Conservation (phyloP, 1,284 basidiomycete species). For the Boletellus deceptivus region DNA sequence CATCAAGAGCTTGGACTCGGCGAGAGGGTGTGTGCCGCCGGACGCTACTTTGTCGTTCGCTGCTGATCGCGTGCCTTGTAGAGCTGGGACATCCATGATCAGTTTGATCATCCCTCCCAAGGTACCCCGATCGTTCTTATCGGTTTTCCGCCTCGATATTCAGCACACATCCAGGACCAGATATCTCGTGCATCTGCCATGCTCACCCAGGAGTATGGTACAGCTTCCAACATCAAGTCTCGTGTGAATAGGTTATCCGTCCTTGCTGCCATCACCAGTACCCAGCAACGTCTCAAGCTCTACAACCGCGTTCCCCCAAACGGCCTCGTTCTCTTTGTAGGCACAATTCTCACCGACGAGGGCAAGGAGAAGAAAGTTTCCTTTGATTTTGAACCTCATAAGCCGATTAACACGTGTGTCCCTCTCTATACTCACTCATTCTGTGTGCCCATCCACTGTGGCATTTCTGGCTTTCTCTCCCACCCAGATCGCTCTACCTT, state of each 20-base stretch:
- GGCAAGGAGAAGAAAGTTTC: constrained; percentile 99
- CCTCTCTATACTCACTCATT: constrained; percentile 1
- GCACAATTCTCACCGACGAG: constrained; percentile 97
- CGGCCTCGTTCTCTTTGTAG: constrained; percentile 95
- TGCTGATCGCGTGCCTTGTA: constrained; percentile 15
- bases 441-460: constrained; percentile 4
- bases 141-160: constrained; percentile 2
- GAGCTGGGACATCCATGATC: constrained; percentile 99
- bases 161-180: constrained; percentile 67
- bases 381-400: constrained; percentile 96
- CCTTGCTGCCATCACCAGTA: constrained; percentile 96
- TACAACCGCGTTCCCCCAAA: constrained; percentile 97
- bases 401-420: constrained; percentile 96
- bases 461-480: constrained; percentile 2
- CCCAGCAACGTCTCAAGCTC: constrained; percentile 97
- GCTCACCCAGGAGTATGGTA: constrained; percentile 98
- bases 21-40: constrained; percentile 69
- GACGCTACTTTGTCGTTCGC: constrained; percentile 13
- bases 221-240: constrained; percentile 99
- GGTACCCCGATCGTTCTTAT: constrained; percentile 45
- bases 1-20: constrained; percentile 90
- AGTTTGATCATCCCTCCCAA: constrained; percentile 95
- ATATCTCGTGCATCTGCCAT: constrained; percentile 92
- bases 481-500: constrained; percentile 85
- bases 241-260: constrained; percentile 98